Evolutionary conservation across 2,329 filamentous ascomycete genomes (phyloP).

Genomic region (Botrytis sinoallii): DNA sequence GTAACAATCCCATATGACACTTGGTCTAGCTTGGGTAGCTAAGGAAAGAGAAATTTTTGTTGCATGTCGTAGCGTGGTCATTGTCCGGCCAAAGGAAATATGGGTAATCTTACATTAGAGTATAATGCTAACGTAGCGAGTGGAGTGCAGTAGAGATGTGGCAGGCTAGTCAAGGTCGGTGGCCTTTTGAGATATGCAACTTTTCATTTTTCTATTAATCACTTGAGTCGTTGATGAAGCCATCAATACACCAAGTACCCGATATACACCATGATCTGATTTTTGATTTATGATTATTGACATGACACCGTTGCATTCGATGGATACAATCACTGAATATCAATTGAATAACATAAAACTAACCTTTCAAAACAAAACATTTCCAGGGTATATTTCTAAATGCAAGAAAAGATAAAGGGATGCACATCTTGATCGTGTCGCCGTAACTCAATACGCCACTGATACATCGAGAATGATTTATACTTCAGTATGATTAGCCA

Average conservation of each 20-base stretch:
- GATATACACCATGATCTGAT: background rate
- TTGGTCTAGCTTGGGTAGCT: background rate
- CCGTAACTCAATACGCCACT: background rate
- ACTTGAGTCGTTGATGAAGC: background rate
- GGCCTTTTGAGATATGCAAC: slow-evolving; percentile 10
- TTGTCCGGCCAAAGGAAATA: background rate
- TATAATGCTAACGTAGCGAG: no score
- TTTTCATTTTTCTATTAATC: background rate
- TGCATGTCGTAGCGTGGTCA: background rate
- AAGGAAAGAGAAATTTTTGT: background rate
- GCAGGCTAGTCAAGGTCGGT: background rate
- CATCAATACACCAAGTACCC: background rate
- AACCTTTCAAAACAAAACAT: background rate
- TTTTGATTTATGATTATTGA: background rate
- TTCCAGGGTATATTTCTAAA: no score
- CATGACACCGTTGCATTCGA: background rate
- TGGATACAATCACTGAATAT: background rate
- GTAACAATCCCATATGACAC: background rate
- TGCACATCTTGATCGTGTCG: no score
- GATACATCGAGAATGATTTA: background rate
- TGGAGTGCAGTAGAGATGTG: background rate
- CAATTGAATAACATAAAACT: background rate
- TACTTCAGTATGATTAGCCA: background rate
- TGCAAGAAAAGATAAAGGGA: no score
- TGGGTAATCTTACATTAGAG: background rate